phyloP scores from a whole-genome alignment of 1,139 yeast species.

The Saccharomyces hybrid region DNA sequence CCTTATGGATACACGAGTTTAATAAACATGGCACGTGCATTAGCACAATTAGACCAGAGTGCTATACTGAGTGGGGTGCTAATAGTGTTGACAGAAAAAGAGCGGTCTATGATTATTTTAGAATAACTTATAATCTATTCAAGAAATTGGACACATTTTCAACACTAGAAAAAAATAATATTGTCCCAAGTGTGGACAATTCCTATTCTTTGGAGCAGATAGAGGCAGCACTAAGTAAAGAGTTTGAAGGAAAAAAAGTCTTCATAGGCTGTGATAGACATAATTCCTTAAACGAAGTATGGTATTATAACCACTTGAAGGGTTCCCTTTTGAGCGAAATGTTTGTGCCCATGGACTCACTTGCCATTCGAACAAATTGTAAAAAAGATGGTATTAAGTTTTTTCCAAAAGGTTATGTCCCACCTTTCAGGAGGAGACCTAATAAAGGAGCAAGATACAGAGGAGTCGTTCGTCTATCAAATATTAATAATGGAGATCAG shows the following conservation, averaged over 20 bases:
- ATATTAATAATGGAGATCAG: constrained; percentile 31
- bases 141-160: constrained; percentile 61
- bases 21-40: constrained; percentile 95
- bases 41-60: constrained; percentile 64
- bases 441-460: constrained; percentile 20
- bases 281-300: constrained; percentile 71
- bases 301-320: constrained; percentile 77
- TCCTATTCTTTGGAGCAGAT: constrained; percentile 64
- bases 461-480: constrained; percentile 49
- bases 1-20: constrained; percentile 87
- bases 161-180: constrained; percentile 60
- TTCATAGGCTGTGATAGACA: constrained; percentile 63
- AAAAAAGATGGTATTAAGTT: constrained; percentile 64
- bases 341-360: constrained; percentile 58
- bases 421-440: constrained; percentile 20
- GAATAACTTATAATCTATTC: constrained; percentile 56
- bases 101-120: constrained; percentile 74
- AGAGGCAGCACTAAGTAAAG: constrained; percentile 50
- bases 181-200: constrained; percentile 51
- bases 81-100: constrained; percentile 32
- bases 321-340: constrained; percentile 67
- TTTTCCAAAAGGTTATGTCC: constrained; percentile 58
- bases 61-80: constrained; percentile 41
- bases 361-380: constrained; percentile 48
- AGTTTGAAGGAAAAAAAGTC: constrained; percentile 54